Evolutionary conservation across 108 stramenopile species (phyloP).

Genomic region (Cyclotella kingstonii): DNA sequence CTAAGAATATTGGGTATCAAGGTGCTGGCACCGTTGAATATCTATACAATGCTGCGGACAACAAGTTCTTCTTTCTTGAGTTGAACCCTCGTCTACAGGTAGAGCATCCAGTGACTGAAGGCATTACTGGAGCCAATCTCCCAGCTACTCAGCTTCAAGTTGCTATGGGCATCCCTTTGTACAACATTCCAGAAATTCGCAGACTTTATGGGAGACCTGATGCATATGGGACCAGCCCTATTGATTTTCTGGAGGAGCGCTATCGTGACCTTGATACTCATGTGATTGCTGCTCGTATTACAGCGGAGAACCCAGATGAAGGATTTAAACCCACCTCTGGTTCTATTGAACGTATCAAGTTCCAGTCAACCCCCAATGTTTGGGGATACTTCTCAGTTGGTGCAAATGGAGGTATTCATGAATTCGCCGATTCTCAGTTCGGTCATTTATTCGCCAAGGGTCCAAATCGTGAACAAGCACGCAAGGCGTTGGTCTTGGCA

Average conservation of each 20-base stretch:
- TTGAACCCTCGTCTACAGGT: conserved; percentile 99
- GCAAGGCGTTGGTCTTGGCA: conserved; percentile 93
- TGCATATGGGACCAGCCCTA: conserved; percentile 70
- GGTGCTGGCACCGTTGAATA: conserved; percentile 99
- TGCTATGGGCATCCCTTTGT: conserved; percentile 97
- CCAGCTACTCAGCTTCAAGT: conserved; percentile 95
- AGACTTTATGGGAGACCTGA: conserved; percentile 80
- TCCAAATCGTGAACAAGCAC: conserved; percentile 91
- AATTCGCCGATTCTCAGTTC: conserved; percentile 98
- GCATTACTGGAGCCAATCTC: conserved; percentile 87
- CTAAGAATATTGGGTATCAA: conserved; percentile 93
- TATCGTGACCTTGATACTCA: conserved; percentile 85
- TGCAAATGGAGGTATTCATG: conserved; percentile 97
- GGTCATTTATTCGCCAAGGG: conserved; percentile 98
- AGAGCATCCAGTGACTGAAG: conserved; percentile 95
- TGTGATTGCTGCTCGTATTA: conserved; percentile 98
- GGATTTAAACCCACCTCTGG: conserved; percentile 99
- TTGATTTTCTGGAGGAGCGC: conserved; percentile 91
- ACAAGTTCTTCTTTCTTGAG: conserved; percentile 96
- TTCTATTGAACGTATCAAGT: conserved; percentile 95
- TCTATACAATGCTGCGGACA: conserved; percentile 92
- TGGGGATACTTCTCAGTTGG: conserved; percentile 99
- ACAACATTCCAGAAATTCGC: conserved; percentile 91
- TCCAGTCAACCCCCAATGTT: conserved; percentile 94
- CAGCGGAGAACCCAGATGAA: conserved; percentile 98